phyloP scores from a whole-genome alignment of 1,284 basidiomycete genomes.

The Sporisorium exsertum region DNA sequence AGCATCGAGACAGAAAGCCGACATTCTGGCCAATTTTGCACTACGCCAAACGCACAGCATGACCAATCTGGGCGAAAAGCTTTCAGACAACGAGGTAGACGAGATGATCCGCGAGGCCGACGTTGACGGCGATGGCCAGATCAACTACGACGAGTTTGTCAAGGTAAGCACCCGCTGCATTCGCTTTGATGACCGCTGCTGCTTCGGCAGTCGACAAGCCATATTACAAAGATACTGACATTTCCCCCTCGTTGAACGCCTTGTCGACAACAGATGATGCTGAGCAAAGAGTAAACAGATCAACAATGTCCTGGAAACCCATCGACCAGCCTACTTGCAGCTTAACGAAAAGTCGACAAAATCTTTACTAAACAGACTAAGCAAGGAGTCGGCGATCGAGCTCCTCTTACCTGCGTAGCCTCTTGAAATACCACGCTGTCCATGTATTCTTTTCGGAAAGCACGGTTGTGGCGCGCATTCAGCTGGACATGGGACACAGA shows the following conservation, averaged over 20 bases:
- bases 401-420: not conserved
- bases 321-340: not conserved
- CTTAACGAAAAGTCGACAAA: not conserved
- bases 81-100: slow-evolving; percentile 91
- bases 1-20: slow-evolving; percentile 2
- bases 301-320: slow-evolving; percentile 1
- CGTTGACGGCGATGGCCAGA: slow-evolving; percentile 89
- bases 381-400: not conserved
- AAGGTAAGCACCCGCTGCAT: slow-evolving; percentile 69
- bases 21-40: not conserved
- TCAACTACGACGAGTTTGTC: slow-evolving; percentile 75
- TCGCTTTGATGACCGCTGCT: not conserved
- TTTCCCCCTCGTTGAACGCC: not conserved
- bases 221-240: not conserved
- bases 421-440: slow-evolving; percentile 8
- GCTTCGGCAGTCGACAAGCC: not conserved
- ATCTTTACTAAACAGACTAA: not conserved
- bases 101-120: slow-evolving; percentile 99
- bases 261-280: slow-evolving; percentile 62
- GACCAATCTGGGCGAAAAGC: slow-evolving; percentile 77
- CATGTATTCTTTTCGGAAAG: not conserved
- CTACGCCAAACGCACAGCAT: slow-evolving; percentile 42
- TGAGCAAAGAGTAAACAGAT: slow-evolving; percentile 61
- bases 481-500: not conserved
- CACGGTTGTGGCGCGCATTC: not conserved